Evolutionary conservation across 805 yeast genomes (phyloP).

Genomic region (Candida yuanshanica): DNA sequence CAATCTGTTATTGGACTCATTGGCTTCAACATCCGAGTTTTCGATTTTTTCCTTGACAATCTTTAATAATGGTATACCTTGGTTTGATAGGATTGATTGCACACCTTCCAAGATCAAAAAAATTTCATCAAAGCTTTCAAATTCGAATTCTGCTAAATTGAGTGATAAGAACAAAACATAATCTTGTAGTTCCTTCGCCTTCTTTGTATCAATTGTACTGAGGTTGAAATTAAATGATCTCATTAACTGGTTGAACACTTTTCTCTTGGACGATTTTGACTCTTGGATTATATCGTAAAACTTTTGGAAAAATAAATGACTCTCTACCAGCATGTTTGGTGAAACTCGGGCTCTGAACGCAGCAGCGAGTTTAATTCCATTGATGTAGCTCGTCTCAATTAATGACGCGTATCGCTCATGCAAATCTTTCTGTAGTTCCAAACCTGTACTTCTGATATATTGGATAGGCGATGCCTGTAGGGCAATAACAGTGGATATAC

Average conservation of each 20-base stretch:
- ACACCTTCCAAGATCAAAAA: slow-evolving; percentile 37
- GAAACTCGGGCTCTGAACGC: slow-evolving; percentile 32
- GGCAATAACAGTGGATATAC: slow-evolving; percentile 67
- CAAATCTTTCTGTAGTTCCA: slow-evolving; percentile 46
- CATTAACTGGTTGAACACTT: slow-evolving; percentile 32
- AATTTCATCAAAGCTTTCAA: slow-evolving; percentile 46
- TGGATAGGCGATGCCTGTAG: slow-evolving; percentile 48
- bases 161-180: slow-evolving; percentile 30
- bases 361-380: slow-evolving; percentile 55
- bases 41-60: neutral
- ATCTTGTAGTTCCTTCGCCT: slow-evolving; percentile 18
- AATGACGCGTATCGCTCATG: slow-evolving; percentile 67
- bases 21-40: neutral
- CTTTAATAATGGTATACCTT: slow-evolving; percentile 6
- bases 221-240: slow-evolving; percentile 27
- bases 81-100: slow-evolving; percentile 24
- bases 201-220: slow-evolving; percentile 19
- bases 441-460: slow-evolving; percentile 42
- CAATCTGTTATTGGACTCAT: neutral
- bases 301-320: slow-evolving; percentile 28
- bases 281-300: slow-evolving; percentile 39
- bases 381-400: slow-evolving; percentile 57
- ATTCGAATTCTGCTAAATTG: slow-evolving; percentile 35
- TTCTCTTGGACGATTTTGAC: slow-evolving; percentile 34
- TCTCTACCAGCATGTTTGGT: slow-evolving; percentile 24